Percentiles rank a stretch among this genome's conserved stretches.
phyloP scores from a whole-genome alignment of 345 rosid genomes.

The Linum trigynum region DNA sequence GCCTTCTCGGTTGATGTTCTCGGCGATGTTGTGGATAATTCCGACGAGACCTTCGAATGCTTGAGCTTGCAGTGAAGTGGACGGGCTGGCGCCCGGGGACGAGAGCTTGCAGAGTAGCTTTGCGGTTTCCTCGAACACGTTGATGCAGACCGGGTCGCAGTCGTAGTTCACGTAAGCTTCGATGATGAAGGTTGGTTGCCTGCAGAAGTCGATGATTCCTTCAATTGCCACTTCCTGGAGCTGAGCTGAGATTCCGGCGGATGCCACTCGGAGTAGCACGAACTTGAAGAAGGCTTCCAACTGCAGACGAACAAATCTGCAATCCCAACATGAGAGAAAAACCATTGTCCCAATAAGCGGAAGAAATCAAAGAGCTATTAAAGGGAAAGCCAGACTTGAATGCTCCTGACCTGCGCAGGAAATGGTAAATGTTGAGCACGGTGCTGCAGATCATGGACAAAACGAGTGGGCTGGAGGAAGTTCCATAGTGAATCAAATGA shows the following conservation, averaged over 20 bases:
- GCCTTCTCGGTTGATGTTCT: slow-evolving; percentile 50
- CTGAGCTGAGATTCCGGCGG: slow-evolving; percentile 32
- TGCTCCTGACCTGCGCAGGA: slow-evolving; percentile 54
- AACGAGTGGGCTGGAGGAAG: slow-evolving; percentile 58
- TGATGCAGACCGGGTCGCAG: slow-evolving; percentile 56
- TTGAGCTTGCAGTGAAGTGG: slow-evolving; percentile 60
- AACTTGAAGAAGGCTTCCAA: slow-evolving; percentile 81
- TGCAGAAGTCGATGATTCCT: slow-evolving; percentile 69
- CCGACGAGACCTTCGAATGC: slow-evolving; percentile 88
- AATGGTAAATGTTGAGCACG: slow-evolving; percentile 72
- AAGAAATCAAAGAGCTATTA: neutral
- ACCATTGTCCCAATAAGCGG: neutral
- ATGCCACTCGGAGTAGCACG: slow-evolving; percentile 46
- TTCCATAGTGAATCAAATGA: slow-evolving; percentile 79
- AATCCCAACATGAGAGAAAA: neutral
- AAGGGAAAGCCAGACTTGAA: too few relatives aligned
- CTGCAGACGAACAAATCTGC: slow-evolving; percentile 75
- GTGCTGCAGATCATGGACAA: slow-evolving; percentile 85
- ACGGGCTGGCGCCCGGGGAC: slow-evolving; percentile 56
- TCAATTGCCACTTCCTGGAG: slow-evolving; percentile 84
- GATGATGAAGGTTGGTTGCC: slow-evolving; percentile 67
- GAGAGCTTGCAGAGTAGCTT: slow-evolving; percentile 79
- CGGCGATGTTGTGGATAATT: slow-evolving; percentile 69
- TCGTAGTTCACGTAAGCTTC: slow-evolving; percentile 85
- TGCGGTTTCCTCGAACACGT: slow-evolving; percentile 62